A percentile compares a stretch with the other conserved stretches of the same genome.
Evolutionary conservation across 495 filamentous ascomycete species (phyloP).

Genomic region (Astrothelium macrocarpum): DNA sequence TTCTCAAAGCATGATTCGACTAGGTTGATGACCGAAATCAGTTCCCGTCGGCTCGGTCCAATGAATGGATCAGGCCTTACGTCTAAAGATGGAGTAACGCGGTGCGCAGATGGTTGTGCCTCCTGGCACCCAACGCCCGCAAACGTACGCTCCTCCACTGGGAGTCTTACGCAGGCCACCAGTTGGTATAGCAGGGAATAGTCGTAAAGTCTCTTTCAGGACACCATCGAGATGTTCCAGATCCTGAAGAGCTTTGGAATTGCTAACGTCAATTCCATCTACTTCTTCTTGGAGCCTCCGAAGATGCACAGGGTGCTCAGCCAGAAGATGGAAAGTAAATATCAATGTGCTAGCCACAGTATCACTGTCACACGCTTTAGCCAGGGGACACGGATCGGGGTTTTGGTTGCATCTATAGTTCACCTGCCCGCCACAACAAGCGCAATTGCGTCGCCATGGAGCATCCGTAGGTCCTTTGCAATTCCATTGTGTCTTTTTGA

Average conservation of each 20-base stretch:
- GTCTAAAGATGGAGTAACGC: conserved; percentile 37
- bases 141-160: conserved; percentile 38
- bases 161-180: conserved; percentile 39
- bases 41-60: conserved; percentile 17
- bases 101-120: conserved; percentile 35
- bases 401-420: background rate
- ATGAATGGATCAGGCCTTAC: conserved; percentile 14
- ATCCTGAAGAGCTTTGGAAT: conserved; percentile 15
- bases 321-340: conserved; percentile 23
- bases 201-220: conserved; percentile 47
- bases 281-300: conserved; percentile 18
- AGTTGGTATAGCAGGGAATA: conserved; percentile 42
- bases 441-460: no score
- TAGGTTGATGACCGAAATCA: conserved; percentile 8
- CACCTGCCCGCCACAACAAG: no score
- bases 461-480: no score
- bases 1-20: conserved; percentile 22
- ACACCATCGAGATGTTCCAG: conserved; percentile 35
- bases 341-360: conserved; percentile 21
- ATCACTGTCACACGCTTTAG: conserved; percentile 31
- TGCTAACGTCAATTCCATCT: background rate
- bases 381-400: conserved; percentile 15
- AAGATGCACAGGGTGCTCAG: conserved; percentile 16
- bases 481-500: no score
- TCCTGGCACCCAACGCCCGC: conserved; percentile 39